phyloP scores from a whole-genome alignment of 495 filamentous ascomycete genomes.

The Lepidopterella palustris region DNA sequence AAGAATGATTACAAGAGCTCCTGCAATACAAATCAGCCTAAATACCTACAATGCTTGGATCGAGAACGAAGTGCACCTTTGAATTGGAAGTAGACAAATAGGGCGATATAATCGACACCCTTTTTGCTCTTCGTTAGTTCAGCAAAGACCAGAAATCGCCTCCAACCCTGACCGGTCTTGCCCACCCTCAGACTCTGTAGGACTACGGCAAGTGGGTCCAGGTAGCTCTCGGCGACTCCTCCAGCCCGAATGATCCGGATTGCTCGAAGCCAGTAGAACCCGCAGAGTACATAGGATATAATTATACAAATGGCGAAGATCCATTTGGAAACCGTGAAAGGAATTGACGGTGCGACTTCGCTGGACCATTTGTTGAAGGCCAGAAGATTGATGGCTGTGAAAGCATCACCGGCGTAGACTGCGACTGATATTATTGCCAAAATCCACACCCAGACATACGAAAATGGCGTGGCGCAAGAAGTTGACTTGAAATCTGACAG shows the following conservation, averaged over 20 bases:
- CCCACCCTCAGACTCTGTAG: conserved; percentile 70
- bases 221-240: conserved; percentile 82
- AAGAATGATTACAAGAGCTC: conserved; percentile 80
- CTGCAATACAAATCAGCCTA: conserved; percentile 36
- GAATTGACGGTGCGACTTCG: conserved; percentile 60
- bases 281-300: conserved; percentile 70
- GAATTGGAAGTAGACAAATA: conserved; percentile 93
- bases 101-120: conserved; percentile 80
- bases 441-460: conserved; percentile 78
- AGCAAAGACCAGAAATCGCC: conserved; percentile 84
- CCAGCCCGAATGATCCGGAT: conserved; percentile 71
- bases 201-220: conserved; percentile 77
- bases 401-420: conserved; percentile 84
- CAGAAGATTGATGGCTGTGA: conserved; percentile 84
- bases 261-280: conserved; percentile 70
- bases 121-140: conserved; percentile 88
- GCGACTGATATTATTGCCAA: conserved; percentile 71
- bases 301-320: conserved; percentile 88
- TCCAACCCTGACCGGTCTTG: conserved; percentile 62
- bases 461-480: conserved; percentile 67
- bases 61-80: conserved; percentile 54
- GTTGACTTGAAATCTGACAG: conserved; percentile 80
- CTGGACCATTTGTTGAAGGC: conserved; percentile 62
- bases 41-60: background rate
- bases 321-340: conserved; percentile 70